Evolutionary conservation across 2,329 filamentous ascomycete genomes (phyloP).

Genomic region (Drechslerella dactyloides): DNA sequence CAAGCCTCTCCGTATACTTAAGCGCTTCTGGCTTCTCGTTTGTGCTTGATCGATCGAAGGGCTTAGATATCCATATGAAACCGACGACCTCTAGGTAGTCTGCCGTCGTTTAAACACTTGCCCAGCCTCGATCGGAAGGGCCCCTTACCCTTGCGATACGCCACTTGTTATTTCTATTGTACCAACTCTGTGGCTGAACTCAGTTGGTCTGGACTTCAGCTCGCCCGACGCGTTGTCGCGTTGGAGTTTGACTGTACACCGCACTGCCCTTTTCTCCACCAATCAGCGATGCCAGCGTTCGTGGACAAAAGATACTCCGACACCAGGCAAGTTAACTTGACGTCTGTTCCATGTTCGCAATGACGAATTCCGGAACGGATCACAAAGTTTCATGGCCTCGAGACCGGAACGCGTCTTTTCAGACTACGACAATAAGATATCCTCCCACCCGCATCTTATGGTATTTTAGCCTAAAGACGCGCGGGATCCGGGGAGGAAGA

Average conservation of each 20-base stretch:
- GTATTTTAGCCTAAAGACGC: background rate
- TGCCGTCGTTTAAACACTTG: too few species aligned
- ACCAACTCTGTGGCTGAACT: too few species aligned
- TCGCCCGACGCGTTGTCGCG: constrained; percentile 15
- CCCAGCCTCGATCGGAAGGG: too few species aligned
- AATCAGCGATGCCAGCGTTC: constrained; percentile 14
- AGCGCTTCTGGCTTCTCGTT: too few species aligned
- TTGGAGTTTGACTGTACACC: constrained; percentile 33
- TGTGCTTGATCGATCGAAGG: too few species aligned
- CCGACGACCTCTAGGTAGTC: too few species aligned
- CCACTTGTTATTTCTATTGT: too few species aligned
- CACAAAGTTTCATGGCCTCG: background rate
- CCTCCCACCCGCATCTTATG: background rate
- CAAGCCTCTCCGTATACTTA: too few species aligned
- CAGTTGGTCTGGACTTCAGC: too few species aligned
- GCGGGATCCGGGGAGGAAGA: background rate
- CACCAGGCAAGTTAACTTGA: background rate
- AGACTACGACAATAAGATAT: background rate
- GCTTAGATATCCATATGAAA: too few species aligned
- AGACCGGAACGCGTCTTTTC: background rate
- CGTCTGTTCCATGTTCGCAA: background rate
- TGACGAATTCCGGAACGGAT: background rate
- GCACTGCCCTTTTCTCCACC: constrained; percentile 46
- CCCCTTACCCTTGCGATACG: too few species aligned
- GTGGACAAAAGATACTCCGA: constrained; percentile 44